These are phyloP conservation scores for Dryadomyces quercus-mongolicae DNA, from an alignment of 2,329 filamentous ascomycete genomes.

Conservation along the genomic window DNA sequence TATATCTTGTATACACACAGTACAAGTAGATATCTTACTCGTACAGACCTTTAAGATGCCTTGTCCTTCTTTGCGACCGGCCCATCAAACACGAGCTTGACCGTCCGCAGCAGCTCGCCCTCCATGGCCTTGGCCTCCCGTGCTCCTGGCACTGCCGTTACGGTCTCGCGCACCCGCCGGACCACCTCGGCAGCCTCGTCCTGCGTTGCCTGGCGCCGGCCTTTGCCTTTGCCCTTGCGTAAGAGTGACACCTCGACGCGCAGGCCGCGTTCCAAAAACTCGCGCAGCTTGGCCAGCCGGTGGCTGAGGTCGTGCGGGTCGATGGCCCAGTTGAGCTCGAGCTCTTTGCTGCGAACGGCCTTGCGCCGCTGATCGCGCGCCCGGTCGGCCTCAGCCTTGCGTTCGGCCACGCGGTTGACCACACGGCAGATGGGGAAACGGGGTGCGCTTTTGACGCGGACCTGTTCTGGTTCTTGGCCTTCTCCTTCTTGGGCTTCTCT, in stretches of 20 bases:
- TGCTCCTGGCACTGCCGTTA: constrained; percentile 21
- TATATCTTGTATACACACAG: neutral
- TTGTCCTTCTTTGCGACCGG: constrained; percentile 5
- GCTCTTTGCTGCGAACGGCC: constrained; percentile 47
- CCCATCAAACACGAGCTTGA: constrained; percentile 28
- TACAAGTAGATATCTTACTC: neutral
- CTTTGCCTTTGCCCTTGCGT: constrained; percentile 50
- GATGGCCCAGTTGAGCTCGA: constrained; percentile 91
- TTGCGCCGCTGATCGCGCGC: constrained; percentile 26
- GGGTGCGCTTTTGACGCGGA: constrained; percentile 10
- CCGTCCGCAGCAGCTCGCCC: constrained; percentile 26
- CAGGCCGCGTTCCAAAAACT: constrained; percentile 62
- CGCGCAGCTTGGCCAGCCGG: constrained; percentile 51
- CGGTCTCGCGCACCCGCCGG: constrained; percentile 21
- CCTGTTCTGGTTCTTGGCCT: neutral
- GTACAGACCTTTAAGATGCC: neutral
- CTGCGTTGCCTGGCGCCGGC: constrained; percentile 40
- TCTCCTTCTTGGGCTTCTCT: neutral
- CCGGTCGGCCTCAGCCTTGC: constrained; percentile 29
- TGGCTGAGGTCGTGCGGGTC: constrained; percentile 62
- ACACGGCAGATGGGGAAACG: constrained; percentile 57
- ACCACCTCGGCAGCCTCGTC: constrained; percentile 52
- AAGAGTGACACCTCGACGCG: constrained; percentile 64
- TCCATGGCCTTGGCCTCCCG: constrained; percentile 29
- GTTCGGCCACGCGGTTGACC: constrained; percentile 42